Base-by-base conservation (phyloP, 2,329 filamentous ascomycete genomes). In the Cercospora zeina region DNA sequence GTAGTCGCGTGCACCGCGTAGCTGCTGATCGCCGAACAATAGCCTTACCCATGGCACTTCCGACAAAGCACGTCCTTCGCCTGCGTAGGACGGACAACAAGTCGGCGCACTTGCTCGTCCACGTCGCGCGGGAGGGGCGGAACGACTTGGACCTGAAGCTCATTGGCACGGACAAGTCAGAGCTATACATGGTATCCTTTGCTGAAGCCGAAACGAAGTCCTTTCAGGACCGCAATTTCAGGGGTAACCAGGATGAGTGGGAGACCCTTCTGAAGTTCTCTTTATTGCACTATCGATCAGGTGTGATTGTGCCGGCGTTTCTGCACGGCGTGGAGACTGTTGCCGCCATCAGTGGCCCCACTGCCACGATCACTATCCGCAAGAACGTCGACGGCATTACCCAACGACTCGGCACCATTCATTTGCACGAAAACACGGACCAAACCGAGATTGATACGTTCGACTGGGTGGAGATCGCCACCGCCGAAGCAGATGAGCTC, bases 301-400 rank as follows among this genome's bases (percentile, higher is more conserved):
- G 82, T 54, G 73, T 70, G 58, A 77, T 61, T 53, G 57, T 82
- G n/a, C 75, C 77, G 58, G 77, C 80, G 47, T 75, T 79, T 11
- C 71, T 82, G 49, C 75, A 82, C 16, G 82, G 83, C 62, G 80
- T 89, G 24, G 84, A 89, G 66, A 70, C 77, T 58, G 77, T 85
- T 19, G 88, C 87, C 21, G 80, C 84, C 3, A 78, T 89, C 50
- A 74, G 73, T 53, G 79, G 80, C 50, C 73, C 77, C 19, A 79
- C 78, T 1, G 78, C 90, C n/a, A 81, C 80, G 16, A 80, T 93
- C 64, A 85, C 83, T 6, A 77, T 92, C 61, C 83, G 87, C 54
- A 87, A 87, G 71, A 83, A 85, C 60, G 82, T 88, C 39, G 81
- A 86, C 65, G 87, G 87, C 47, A 89, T 91, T 68, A 89, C 86